Base-by-base conservation (phyloP, 352 stramenopile genomes). In the Globisporangium canariense region DNA sequence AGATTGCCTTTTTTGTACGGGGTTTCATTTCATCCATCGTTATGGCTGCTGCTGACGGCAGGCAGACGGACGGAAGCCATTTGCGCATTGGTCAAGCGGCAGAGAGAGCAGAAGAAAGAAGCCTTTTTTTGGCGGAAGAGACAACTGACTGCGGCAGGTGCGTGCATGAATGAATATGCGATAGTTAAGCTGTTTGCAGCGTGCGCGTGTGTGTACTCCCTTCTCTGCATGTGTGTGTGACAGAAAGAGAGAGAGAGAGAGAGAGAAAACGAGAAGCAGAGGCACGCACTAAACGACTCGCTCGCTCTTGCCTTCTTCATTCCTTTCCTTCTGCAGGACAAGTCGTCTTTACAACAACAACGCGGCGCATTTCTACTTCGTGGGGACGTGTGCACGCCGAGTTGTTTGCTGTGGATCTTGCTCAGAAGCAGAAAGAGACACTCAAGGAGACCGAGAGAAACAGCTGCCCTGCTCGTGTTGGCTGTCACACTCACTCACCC, bases 1-100 rank as follows among this genome's bases (percentile, higher is more conserved):
- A 67, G 53, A 62, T 67, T 62, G 57, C 41, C 14, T 32, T n/a
- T 43, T 43, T 53, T 62, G 43, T 49, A 49, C 22, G 43, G 43
- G 9, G 43, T 49, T 49, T 18, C 10, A 34, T 47, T 16, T 28
- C 25, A 28, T 28, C 25, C 25, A 28, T 28, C 41, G 34, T 38
- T 30, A 38, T 60, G 57, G 16, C 38, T 50, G 53, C 30, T 58
- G 25, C 25, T 28, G 25, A 36, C 32, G 32, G 25, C 25, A 28
- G 25, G 25, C 25, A 28, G 52, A 45, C 32, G 18, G 16, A 59
- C 47, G 36, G 14, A 58, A 58, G 25, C 47, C 25, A 57, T 57
- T 18, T 30, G 46, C n/a, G 47, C 10, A 46, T 20, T 14, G 9
- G 36, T 41, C 28, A 46, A 30, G 40, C 32, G 52, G 55, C 52